Base-by-base conservation (phyloP, 805 yeast species). In the Sugiyamaella chiloensis region DNA sequence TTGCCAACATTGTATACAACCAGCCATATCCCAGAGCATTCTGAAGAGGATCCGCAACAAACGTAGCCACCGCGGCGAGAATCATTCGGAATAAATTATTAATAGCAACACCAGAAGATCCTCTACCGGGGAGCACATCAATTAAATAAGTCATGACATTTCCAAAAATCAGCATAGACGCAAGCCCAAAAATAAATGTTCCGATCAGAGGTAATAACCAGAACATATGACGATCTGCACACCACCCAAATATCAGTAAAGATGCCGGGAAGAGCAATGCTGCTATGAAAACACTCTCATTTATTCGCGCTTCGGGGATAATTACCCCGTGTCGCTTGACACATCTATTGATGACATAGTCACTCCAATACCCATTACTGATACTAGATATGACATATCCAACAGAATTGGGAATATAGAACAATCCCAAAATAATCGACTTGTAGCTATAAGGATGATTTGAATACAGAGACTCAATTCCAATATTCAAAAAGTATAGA, bases 101-200 rank as follows among this genome's bases (percentile, higher is more conserved):
- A 43, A 88, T 63, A 0, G 96, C 95, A 42, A 87, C 86, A 0
- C 95, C 96, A 0, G 95, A 85, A 11, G 96, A 90, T 35, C 96
- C 95, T 57, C 82, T 75, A 0, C 95, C 95, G 0, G 96, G 96
- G 39, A 88, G 71, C 1, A 88, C 79, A 60, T 87, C 96, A 1
- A 87, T 89, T 48, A 87, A 67, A 59, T 87, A 88, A 0, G 96
- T 87, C 2, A 83, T 78, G 0, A 88, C 83, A 6, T 87, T 79
- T 2, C 95, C 93, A 55, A 87, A 86, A 2, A 85, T 79, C 65
- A 87, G 78, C 93, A 87, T 85, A 27, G 87, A 80, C 0, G 91
- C 86, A 60, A 83, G 80, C 0, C 96, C 96, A 63, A 83, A 86
- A 5, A 86, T 50, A 0, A 90, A 87, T 3, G 93, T 83, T 0